These are phyloP conservation scores for Euryodendron excelsum DNA, from an alignment of 148 eudicot species.

Conservation along the genomic window DNA sequence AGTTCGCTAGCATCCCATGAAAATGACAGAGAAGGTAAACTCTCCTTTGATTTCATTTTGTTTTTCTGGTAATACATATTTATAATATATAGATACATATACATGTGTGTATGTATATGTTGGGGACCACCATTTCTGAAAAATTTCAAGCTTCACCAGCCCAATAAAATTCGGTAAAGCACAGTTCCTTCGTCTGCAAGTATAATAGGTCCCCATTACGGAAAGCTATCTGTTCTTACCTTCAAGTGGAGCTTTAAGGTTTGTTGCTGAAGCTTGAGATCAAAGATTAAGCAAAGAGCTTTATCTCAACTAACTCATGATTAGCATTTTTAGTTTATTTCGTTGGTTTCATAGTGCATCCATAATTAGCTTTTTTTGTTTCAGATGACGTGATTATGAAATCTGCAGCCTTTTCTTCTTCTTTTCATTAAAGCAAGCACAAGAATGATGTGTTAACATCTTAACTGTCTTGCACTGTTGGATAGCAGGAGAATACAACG, in stretches of 20 bases:
- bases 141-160: constrained; percentile 23
- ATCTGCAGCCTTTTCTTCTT: constrained; percentile 28
- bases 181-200: constrained; percentile 44
- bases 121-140: constrained; percentile 23
- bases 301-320: constrained; percentile 63
- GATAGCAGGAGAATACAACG: constrained; percentile 17
- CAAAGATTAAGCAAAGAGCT: constrained; percentile 46
- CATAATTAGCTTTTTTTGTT: constrained; percentile 37
- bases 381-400: constrained; percentile 33
- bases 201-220: constrained; percentile 41
- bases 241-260: constrained; percentile 21
- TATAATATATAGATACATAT: neutral
- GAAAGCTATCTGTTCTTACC: constrained; percentile 24
- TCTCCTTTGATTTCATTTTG: neutral
- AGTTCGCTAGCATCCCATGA: neutral
- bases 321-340: constrained; percentile 26
- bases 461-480: constrained; percentile 23
- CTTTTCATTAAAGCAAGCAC: constrained; percentile 17
- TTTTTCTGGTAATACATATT: neutral
- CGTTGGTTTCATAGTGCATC: constrained; percentile 11
- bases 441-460: constrained; percentile 12
- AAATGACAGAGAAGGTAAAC: constrained; percentile 15
- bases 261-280: constrained; percentile 37
- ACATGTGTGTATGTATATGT: constrained; percentile 1
- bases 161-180: constrained; percentile 4